phyloP scores from a whole-genome alignment of 345 rosid genomes.

The Barbarea vulgaris region DNA sequence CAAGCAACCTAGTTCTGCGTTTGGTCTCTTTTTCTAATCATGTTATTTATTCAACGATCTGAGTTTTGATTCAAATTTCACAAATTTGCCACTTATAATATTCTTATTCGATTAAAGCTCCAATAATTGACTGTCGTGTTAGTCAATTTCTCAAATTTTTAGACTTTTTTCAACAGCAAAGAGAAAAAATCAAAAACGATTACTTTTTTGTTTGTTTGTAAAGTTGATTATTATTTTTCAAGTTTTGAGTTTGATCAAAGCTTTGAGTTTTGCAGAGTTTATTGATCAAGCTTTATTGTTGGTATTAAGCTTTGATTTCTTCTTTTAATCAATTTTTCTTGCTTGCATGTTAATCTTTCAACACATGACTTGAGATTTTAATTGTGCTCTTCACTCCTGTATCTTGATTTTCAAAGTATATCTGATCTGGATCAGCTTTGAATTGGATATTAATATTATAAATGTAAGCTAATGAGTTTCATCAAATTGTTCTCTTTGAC shows the following conservation, averaged over 20 bases:
- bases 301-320: background rate
- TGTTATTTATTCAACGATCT: conserved; percentile 9
- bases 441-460: background rate
- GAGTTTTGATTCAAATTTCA: background rate
- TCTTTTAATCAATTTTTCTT: conserved; percentile 12
- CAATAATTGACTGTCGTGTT: background rate
- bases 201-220: conserved; percentile 20
- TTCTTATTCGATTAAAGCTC: background rate
- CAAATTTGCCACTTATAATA: background rate
- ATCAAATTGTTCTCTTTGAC: background rate
- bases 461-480: background rate
- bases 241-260: background rate
- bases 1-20: conserved; percentile 11
- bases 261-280: conserved; percentile 12
- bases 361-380: conserved; percentile 30
- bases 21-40: background rate
- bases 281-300: conserved; percentile 30
- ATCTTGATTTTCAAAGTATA: background rate
- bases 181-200: background rate
- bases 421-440: conserved; percentile 5
- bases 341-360: conserved; percentile 39
- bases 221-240: conserved; percentile 10
- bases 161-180: conserved; percentile 16
- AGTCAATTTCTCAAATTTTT: conserved; percentile 30
- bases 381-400: conserved; percentile 13